phyloP scores from a whole-genome alignment of 1,284 basidiomycete genomes.

The Phellinidium pouzarii region DNA sequence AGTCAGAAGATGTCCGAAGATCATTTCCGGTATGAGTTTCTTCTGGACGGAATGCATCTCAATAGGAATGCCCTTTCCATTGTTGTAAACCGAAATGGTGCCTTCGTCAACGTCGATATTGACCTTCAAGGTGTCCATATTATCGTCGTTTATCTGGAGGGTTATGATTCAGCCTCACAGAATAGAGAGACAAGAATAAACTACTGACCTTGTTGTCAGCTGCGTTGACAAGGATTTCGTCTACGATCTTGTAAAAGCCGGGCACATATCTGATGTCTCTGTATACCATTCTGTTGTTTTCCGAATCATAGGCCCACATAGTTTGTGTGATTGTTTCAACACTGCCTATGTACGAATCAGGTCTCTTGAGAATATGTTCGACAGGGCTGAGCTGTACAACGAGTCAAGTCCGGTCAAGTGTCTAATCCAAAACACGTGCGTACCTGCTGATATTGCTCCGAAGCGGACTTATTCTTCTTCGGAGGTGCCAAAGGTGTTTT shows the following conservation, averaged over 20 bases:
- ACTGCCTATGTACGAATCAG: conserved; percentile 97
- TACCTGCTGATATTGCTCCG: conserved; percentile 91
- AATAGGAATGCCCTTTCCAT: conserved; percentile 94
- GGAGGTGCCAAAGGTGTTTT: conserved; percentile 27
- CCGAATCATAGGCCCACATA: conserved; percentile 90
- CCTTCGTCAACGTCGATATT: conserved; percentile 81
- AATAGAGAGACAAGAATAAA: conserved; percentile 14
- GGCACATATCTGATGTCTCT: conserved; percentile 90
- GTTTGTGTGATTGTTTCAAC: conserved; percentile 78
- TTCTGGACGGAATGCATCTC: conserved; percentile 93
- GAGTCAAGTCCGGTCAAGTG: conserved; percentile 10
- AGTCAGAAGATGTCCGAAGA: conserved; percentile 94
- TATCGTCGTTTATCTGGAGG: conserved; percentile 77
- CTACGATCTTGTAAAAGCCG: conserved; percentile 99
- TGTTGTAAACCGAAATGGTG: conserved; percentile 92
- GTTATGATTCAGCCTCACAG: conserved; percentile 1
- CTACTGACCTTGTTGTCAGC: conserved; percentile 90
- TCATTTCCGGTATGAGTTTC: conserved; percentile 95
- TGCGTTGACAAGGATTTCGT: conserved; percentile 98
- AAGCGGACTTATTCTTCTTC: conserved; percentile 77
- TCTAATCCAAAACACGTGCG: conserved; percentile 20
- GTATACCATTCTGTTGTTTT: conserved; percentile 73
- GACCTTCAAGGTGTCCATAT: conserved; percentile 87
- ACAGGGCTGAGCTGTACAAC: conserved; percentile 80
- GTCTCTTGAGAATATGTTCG: conserved; percentile 94